These are phyloP conservation scores for Quercus alba DNA, from an alignment of 306 rosid genomes.

Conservation along the genomic window DNA sequence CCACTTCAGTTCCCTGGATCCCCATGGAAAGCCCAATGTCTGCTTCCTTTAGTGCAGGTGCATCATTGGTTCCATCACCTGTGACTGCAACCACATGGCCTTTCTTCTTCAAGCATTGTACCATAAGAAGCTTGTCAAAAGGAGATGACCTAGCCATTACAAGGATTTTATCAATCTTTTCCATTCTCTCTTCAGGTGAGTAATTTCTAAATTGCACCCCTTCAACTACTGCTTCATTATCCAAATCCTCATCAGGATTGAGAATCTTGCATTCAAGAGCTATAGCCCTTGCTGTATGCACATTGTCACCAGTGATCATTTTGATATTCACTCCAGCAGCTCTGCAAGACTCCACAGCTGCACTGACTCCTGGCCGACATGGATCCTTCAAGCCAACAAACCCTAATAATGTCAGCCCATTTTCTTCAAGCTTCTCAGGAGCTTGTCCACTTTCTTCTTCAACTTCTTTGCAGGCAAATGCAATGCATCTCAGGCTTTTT, in stretches of 20 bases:
- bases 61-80: constrained; percentile 30
- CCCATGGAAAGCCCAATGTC: constrained; percentile 34
- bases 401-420: constrained; percentile 6
- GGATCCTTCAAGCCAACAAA: constrained; percentile 25
- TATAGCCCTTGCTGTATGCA: constrained; percentile 27
- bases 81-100: constrained; percentile 34
- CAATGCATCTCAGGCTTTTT: constrained; percentile 28
- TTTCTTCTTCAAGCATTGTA: constrained; percentile 22
- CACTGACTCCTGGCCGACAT: constrained; percentile 16
- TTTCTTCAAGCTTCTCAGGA: constrained; percentile 15
- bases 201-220: constrained; percentile 19
- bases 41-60: constrained; percentile 28
- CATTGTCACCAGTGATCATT: constrained; percentile 28
- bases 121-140: constrained; percentile 27
- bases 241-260: neutral
- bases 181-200: constrained; percentile 22
- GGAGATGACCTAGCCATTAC: constrained; percentile 31
- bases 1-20: constrained; percentile 29
- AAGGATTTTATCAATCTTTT: constrained; percentile 14
- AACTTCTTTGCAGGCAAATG: constrained; percentile 12
- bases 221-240: constrained; percentile 7
- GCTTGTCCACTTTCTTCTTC: neutral
- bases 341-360: constrained; percentile 21
- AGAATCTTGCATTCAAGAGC: constrained; percentile 23
- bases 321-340: constrained; percentile 25